Base-by-base conservation (phyloP, 2,329 filamentous ascomycete species). In the Sphaerulina vaccinii region DNA sequence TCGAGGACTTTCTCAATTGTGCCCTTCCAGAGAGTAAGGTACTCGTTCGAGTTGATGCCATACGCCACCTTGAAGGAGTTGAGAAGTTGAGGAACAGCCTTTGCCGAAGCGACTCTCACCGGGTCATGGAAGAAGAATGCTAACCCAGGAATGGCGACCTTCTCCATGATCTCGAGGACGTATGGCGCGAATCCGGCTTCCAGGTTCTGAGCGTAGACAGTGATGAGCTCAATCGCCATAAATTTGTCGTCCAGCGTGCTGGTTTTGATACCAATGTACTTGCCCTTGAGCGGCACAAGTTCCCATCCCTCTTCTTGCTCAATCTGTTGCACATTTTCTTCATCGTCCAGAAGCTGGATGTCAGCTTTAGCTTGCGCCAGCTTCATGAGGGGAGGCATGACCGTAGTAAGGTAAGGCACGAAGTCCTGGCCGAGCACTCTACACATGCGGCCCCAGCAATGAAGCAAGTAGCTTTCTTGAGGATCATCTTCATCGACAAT, bases 111-210 rank as follows among this genome's bases (percentile, higher is more conserved):
- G 46, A 95, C 92, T 48, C 93, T 85, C 51, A 97, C 93, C 0
- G 93, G 92, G 68, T 99, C 93, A 72, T 99, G 93, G 83, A 99
- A 99, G 79, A 97, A 99, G 79, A 99, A 99, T 3, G 90, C 88
- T 41, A 99, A 80, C 16, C 93, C 90, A 6, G 93, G 92, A 18
- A 99, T 78, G 1, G 91, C 92, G 67, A 99, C 95, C 73, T 93
- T 93, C 71, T 96, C 90, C 87, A 97, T 93, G 52, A 96, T 95
- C 54, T 95, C 86, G 38, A 85, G 79, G 46, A 96, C 92, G 61
- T 95, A 97, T 1, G 88, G 89, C 48, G 93, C 90, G 68, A 99
- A 99, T 23, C 88, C 83, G 18, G 81, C 90, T 69, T 96, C 90
- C n/a, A 99, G 80, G 21, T 96, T 91, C 69, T 96, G 90, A 1